Percentiles rank a stretch among this genome's conserved stretches.
Evolutionary conservation across 306 rosid genomes (phyloP).

Genomic region (Cicer arietinum): DNA sequence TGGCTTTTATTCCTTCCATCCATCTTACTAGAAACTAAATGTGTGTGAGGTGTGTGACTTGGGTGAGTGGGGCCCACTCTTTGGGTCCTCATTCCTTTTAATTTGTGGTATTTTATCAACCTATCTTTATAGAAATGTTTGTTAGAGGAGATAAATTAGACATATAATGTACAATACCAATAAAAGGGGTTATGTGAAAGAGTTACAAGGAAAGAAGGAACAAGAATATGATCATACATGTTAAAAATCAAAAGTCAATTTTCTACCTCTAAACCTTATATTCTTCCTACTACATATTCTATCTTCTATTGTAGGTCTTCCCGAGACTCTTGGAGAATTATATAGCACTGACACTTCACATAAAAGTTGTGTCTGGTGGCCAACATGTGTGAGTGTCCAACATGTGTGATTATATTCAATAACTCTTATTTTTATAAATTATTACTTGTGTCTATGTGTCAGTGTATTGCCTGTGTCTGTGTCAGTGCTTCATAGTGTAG

Average conservation of each 20-base stretch:
- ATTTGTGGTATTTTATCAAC: too few species aligned
- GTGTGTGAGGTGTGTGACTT: too few species aligned
- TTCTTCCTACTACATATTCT: conserved; percentile 22
- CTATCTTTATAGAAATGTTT: conserved; percentile 12
- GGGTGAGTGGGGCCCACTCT: too few species aligned
- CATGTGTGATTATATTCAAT: background rate
- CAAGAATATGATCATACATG: conserved; percentile 17
- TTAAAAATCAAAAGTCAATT: conserved; percentile 25
- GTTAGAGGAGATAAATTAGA: conserved; percentile 38
- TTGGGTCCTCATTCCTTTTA: too few species aligned
- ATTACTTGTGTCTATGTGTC: background rate
- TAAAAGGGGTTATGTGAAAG: background rate
- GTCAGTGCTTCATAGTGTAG: background rate
- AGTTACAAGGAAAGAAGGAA: conserved; percentile 21
- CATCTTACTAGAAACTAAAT: too few species aligned
- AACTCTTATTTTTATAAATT: background rate
- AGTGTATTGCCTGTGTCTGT: background rate
- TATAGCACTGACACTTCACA: background rate
- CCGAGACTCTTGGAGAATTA: background rate
- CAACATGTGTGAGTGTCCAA: background rate
- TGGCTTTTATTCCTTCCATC: too few species aligned
- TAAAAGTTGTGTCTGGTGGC: background rate
- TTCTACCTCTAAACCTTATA: conserved; percentile 38
- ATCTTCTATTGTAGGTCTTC: conserved; percentile 6
- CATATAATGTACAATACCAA: conserved; percentile 31